Conservation (phyloP, 2,329 filamentous ascomycete genomes). For the Fusarium verrucosum region DNA sequence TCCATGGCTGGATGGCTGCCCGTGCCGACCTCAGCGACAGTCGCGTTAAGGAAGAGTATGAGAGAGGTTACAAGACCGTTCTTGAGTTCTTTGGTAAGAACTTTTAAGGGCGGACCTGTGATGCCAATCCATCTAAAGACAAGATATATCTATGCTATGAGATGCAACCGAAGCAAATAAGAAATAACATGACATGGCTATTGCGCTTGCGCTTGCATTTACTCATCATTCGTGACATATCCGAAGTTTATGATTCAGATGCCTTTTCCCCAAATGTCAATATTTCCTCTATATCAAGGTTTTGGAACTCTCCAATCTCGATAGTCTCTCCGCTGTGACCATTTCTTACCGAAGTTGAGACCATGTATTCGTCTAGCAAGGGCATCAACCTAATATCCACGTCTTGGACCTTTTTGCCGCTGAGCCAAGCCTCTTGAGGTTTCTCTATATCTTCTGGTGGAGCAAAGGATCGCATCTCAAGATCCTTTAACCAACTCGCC, state of each 20-base stretch:
- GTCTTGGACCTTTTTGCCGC: constrained; percentile 46
- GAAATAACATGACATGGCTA: background rate
- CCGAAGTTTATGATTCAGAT: background rate
- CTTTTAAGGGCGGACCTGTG: constrained; percentile 43
- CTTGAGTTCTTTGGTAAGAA: constrained; percentile 67
- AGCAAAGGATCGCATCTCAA: constrained; percentile 73
- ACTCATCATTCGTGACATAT: constrained; percentile 5
- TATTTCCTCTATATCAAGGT: constrained; percentile 57
- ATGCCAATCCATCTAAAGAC: background rate
- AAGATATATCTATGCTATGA: constrained; percentile 14
- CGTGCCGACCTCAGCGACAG: constrained; percentile 66
- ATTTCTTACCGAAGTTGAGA: constrained; percentile 61
- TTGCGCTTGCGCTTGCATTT: background rate
- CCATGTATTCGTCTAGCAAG: constrained; percentile 63
- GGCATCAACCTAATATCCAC: constrained; percentile 50
- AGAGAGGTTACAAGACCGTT: constrained; percentile 68
- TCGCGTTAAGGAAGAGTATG: constrained; percentile 68
- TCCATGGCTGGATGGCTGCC: constrained; percentile 80
- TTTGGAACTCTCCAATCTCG: constrained; percentile 54
- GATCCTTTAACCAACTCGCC: constrained; percentile 74
- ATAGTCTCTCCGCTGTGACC: constrained; percentile 52
- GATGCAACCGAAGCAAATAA: constrained; percentile 16
- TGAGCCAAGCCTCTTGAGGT: constrained; percentile 48
- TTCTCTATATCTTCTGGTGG: constrained; percentile 56
- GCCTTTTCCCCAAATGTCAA: constrained; percentile 54